Conservation (phyloP, 257 asterid genomes). For the Solanum chilense region DNA sequence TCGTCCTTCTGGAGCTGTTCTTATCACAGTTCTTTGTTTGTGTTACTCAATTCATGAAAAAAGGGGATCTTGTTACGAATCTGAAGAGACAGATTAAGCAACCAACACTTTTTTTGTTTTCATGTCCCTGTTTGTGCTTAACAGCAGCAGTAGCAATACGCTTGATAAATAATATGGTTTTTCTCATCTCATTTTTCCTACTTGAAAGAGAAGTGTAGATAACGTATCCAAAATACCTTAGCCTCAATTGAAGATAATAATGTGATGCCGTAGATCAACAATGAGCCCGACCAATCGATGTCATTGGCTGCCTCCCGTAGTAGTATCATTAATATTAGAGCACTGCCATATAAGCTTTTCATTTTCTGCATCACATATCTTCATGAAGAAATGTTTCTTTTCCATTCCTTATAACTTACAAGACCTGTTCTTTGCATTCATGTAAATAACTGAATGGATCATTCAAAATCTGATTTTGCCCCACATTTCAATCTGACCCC, state of each 20-base stretch:
- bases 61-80: background rate
- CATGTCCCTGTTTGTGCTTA: background rate
- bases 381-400: background rate
- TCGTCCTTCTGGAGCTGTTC: background rate
- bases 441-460: background rate
- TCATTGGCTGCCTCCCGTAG: background rate
- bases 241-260: background rate
- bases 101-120: background rate
- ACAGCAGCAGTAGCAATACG: background rate
- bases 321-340: background rate
- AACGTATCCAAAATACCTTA: background rate
- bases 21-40: background rate
- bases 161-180: background rate
- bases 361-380: background rate
- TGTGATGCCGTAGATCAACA: background rate
- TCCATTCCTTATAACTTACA: background rate
- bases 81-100: background rate
- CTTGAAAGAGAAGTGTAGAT: background rate
- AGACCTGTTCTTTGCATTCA: background rate
- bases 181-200: background rate
- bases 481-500: background rate
- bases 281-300: background rate
- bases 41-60: background rate
- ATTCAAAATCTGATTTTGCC: background rate
- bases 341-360: background rate